Base-by-base conservation (phyloP, 352 stramenopile species). In the Phytophthora fragariaefolia region DNA sequence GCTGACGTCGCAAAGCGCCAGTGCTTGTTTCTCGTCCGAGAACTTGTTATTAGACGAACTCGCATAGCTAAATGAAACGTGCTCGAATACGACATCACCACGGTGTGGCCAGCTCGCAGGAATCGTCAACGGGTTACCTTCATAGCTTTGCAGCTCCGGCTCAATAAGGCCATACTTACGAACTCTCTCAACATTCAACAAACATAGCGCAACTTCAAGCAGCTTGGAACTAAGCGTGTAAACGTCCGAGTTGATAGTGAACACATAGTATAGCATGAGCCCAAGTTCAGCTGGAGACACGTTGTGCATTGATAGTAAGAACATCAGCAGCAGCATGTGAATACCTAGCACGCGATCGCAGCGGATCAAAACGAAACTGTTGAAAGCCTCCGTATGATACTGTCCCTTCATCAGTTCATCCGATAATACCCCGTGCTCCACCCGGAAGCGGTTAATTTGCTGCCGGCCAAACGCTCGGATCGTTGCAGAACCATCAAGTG, bases 1-100 rank as follows among this genome's bases (percentile, higher is more conserved):
- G 17, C 43, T 85, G 42, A 89, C 74, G 43, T 90, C 69, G 20
- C 75, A 71, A 2, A 91, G 71, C 32, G 72, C 69, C 45, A 83
- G 51, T 6, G 76, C 43, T 45, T 55, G 34, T 23, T 67, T 74
- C 15, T 67, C 55, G 23, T 55, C 26, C 9, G 45, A 48, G 26
- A 50, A 13, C 26, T 54, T n/a, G n/a, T n/a, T 47, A 38, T 22
- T 47, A 6, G 24, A 51, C 13, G 66, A 66, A 28, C 48, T 66
- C 23, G 27, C 46, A 30, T 75, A 61, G 22, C 65, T 66, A 47
- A 82, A 82, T 22, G 63, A 80, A 8, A 82, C 74, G 27, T 64
- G 45, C 6, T 75, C 61, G 38, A 85, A 85, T 22, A 74, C 69
- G 30, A 83, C 59, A 40, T 74, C 49, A 9, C 75, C 51, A 28